These are phyloP conservation scores for Leccinum broughii DNA, from an alignment of 768 basidiomycete genomes.

Conservation along the genomic window DNA sequence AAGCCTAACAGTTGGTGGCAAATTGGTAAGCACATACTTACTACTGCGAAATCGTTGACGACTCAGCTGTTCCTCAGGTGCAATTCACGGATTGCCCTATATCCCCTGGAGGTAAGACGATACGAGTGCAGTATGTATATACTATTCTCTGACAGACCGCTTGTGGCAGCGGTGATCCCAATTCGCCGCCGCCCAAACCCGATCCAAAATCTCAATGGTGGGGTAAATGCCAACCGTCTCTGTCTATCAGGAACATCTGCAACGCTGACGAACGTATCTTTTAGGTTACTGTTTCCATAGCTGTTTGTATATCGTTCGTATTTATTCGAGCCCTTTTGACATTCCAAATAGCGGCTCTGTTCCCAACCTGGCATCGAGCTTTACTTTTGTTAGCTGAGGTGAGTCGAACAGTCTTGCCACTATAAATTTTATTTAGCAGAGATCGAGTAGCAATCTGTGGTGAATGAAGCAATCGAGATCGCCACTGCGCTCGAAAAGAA, in stretches of 20 bases:
- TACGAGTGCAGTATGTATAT: background rate
- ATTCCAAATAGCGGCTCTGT: constrained; percentile 17
- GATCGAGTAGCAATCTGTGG: constrained; percentile 18
- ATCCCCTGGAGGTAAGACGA: constrained; percentile 10
- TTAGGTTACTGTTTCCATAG: constrained; percentile 23
- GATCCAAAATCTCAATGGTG: constrained; percentile 6
- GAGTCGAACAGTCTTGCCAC: background rate
- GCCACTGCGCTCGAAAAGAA: constrained; percentile 5
- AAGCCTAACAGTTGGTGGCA: too few species aligned
- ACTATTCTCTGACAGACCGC: background rate
- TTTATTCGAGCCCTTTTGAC: background rate
- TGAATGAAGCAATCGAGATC: constrained; percentile 15
- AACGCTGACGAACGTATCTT: constrained; percentile 3
- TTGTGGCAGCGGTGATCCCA: constrained; percentile 19
- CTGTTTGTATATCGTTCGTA: constrained; percentile 1
- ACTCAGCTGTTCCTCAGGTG: background rate
- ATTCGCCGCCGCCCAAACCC: constrained; percentile 4
- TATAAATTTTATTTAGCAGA: too few species aligned
- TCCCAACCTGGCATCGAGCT: constrained; percentile 24
- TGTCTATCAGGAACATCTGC: background rate
- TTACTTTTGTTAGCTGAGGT: constrained; percentile 16
- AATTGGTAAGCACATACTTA: too few species aligned
- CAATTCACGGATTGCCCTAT: constrained; percentile 23
- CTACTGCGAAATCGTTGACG: too few species aligned
- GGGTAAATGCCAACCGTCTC: constrained; percentile 8